phyloP scores from a whole-genome alignment of 2,329 filamentous ascomycete genomes.

The Fusarium sublunatum region DNA sequence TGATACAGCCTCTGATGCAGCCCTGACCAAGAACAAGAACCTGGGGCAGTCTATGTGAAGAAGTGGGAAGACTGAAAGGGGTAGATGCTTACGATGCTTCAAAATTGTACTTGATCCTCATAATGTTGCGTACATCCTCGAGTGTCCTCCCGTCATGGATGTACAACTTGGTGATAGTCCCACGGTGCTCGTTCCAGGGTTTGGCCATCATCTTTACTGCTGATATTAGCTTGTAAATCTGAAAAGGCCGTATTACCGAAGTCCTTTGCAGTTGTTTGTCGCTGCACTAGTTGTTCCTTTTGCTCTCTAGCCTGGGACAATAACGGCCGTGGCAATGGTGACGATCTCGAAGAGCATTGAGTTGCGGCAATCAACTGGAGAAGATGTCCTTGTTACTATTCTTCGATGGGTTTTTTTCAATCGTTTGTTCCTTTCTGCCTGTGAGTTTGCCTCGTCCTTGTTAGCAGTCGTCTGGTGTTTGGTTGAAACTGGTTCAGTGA shows the following conservation, averaged over 20 bases:
- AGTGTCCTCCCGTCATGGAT: slow-evolving; percentile 54
- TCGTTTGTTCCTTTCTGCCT: background rate
- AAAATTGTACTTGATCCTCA: slow-evolving; percentile 55
- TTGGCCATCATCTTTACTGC: slow-evolving; percentile 56
- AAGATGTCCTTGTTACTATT: background rate
- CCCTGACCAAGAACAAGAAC: background rate
- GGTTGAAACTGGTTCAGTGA: slow-evolving; percentile 3
- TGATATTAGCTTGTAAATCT: background rate
- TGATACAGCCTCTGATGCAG: background rate
- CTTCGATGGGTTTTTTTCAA: background rate
- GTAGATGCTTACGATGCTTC: slow-evolving; percentile 54
- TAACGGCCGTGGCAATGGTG: slow-evolving; percentile 33
- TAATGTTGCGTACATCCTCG: slow-evolving; percentile 54
- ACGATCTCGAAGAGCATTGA: slow-evolving; percentile 29
- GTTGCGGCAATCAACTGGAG: slow-evolving; percentile 2
- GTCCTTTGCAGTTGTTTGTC: slow-evolving; percentile 2
- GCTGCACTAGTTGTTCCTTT: slow-evolving; percentile 5
- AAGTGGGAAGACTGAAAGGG: background rate
- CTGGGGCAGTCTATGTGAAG: background rate
- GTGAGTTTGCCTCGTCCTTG: background rate
- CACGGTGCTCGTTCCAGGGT: slow-evolving; percentile 54
- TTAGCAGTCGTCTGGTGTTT: background rate
- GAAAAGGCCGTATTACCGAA: background rate
- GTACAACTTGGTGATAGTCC: slow-evolving; percentile 55
- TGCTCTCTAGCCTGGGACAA: slow-evolving; percentile 36